Conservation (phyloP, 2,329 filamentous ascomycete species). For the Epichloe sylvatica region DNA sequence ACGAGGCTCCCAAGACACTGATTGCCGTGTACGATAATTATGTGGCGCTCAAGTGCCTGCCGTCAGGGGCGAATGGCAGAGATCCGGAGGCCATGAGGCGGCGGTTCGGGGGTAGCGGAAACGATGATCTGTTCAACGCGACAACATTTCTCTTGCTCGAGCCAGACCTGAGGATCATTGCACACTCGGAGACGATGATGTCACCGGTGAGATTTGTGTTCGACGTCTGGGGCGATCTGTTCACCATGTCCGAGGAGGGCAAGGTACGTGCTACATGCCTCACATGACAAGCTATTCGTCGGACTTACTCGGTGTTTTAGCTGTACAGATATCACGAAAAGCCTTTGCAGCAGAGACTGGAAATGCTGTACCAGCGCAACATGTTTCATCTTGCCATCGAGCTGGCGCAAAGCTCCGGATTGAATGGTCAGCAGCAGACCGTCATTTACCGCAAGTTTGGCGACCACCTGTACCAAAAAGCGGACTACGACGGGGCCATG, state of each 20-base stretch:
- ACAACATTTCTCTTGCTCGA: conserved; percentile 87
- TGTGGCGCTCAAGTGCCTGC: conserved; percentile 73
- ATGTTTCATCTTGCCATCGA: conserved; percentile 86
- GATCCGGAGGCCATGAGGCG: conserved; percentile 49
- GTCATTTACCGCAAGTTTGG: conserved; percentile 87
- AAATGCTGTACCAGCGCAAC: conserved; percentile 87
- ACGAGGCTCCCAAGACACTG: conserved; percentile 78
- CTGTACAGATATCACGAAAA: conserved; percentile 85
- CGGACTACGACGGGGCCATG: conserved; percentile 97
- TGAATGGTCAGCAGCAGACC: conserved; percentile 72
- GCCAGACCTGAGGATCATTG: conserved; percentile 76
- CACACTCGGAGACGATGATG: conserved; percentile 73
- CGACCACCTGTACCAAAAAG: conserved; percentile 87
- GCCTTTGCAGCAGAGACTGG: conserved; percentile 74
- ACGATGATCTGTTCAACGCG: conserved; percentile 68
- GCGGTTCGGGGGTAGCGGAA: conserved; percentile 56
- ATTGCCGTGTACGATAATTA: conserved; percentile 74
- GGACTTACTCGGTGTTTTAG: conserved; percentile 26
- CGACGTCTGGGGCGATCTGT: conserved; percentile 81
- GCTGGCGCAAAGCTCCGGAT: conserved; percentile 74
- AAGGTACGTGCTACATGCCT: conserved; percentile 44
- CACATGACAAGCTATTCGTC: background rate
- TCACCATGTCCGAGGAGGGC: conserved; percentile 79
- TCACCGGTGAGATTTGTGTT: conserved; percentile 71
- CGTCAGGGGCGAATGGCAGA: conserved; percentile 36